These are phyloP conservation scores for Phytophthora cactorum DNA, from an alignment of 352 stramenopile genomes.

Conservation along the genomic window DNA sequence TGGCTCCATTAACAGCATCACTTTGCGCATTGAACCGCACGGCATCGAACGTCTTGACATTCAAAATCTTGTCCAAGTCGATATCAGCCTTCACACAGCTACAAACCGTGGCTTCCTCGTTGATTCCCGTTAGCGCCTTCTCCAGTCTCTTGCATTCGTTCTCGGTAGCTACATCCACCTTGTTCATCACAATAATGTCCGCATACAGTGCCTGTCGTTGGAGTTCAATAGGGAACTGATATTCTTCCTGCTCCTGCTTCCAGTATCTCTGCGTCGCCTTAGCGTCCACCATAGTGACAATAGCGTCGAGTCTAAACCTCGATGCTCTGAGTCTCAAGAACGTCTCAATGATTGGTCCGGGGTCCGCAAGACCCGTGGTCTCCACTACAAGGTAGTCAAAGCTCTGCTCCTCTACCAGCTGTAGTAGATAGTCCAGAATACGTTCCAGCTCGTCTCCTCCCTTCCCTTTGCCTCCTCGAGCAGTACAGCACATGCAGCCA, in stretches of 20 bases:
- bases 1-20: conserved; percentile 15
- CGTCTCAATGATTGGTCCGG: conserved; percentile 97
- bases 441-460: conserved; percentile 90
- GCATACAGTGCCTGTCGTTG: conserved; percentile 73
- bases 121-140: conserved; percentile 42
- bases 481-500: conserved; percentile 98
- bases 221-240: conserved; percentile 62
- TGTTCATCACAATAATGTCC: conserved; percentile 78
- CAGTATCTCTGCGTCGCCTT: conserved; percentile 65
- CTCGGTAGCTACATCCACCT: conserved; percentile 60
- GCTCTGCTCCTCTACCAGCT: conserved; percentile 68
- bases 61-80: conserved; percentile 57
- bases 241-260: conserved; percentile 23
- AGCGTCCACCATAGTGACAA: conserved; percentile 96
- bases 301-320: conserved; percentile 94
- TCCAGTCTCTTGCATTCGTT: conserved; percentile 43
- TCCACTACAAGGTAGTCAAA: conserved; percentile 98
- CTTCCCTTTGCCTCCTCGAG: conserved; percentile 85
- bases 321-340: conserved; percentile 92
- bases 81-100: conserved; percentile 62
- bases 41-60: conserved; percentile 78
- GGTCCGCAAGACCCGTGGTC: conserved; percentile 96
- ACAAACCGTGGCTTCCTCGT: conserved; percentile 54
- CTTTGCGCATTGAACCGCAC: conserved; percentile 55
- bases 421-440: conserved; percentile 90